phyloP scores from a whole-genome alignment of 2,329 filamentous ascomycete species.

The Colletotrichum eleusines region DNA sequence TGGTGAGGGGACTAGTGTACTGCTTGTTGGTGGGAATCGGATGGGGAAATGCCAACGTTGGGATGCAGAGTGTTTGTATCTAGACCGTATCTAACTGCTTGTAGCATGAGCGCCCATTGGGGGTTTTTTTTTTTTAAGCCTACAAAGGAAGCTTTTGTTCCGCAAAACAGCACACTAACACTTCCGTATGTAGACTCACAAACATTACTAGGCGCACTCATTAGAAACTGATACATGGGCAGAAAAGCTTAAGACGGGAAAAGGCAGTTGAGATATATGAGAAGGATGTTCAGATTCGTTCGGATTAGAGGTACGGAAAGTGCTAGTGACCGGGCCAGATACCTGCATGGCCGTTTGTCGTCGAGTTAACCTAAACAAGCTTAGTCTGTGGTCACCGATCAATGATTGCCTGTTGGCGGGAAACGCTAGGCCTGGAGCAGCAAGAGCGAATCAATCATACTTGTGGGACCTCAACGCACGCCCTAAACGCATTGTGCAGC shows the following conservation, averaged over 20 bases:
- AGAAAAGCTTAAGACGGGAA: background rate
- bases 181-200: background rate
- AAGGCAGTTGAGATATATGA: too few relatives aligned
- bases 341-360: slow-evolving; percentile 9
- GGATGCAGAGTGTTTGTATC: background rate
- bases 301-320: too few relatives aligned
- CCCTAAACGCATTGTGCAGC: slow-evolving; percentile 5
- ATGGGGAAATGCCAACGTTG: background rate
- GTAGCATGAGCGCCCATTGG: background rate
- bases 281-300: too few relatives aligned
- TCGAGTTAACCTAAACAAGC: slow-evolving; percentile 1
- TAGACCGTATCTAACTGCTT: background rate
- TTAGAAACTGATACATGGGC: background rate
- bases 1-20: background rate
- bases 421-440: background rate
- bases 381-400: background rate
- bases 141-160: background rate
- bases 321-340: background rate
- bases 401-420: too few relatives aligned
- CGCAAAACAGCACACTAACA: background rate
- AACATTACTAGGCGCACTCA: background rate
- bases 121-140: too few relatives aligned
- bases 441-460: background rate
- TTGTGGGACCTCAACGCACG: slow-evolving; percentile 5
- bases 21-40: background rate